These are phyloP conservation scores for Cyberlindnera samutprakarnensis DNA, from an alignment of 805 yeast species.

Conservation along the genomic window DNA sequence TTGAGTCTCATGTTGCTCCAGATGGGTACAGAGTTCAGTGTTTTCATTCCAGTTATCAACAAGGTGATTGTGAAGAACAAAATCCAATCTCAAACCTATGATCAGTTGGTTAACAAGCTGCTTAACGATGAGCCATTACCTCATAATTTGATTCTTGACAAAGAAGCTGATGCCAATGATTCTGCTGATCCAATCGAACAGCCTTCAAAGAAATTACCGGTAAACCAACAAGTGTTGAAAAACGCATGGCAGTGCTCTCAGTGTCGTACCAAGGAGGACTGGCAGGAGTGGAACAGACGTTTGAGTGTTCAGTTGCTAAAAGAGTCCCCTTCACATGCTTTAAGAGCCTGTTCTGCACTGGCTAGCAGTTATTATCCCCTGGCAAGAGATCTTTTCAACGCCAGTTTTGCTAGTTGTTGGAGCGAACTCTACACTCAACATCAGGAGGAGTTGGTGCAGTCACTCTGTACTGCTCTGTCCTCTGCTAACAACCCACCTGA, in stretches of 20 bases:
- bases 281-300: conserved; percentile 96
- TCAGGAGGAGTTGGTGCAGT: conserved; percentile 81
- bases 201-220: conserved; percentile 67
- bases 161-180: conserved; percentile 36
- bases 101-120: conserved; percentile 70
- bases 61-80: conserved; percentile 54
- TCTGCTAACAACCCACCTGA: conserved; percentile 94
- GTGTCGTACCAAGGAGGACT: conserved; percentile 85
- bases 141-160: conserved; percentile 60
- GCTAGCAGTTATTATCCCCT: conserved; percentile 84
- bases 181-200: conserved; percentile 49
- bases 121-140: conserved; percentile 84
- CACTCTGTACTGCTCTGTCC: conserved; percentile 79
- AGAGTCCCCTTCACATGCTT: conserved; percentile 91
- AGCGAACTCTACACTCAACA: conserved; percentile 80
- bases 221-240: conserved; percentile 55
- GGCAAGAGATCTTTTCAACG: conserved; percentile 86
- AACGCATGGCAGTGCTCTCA: conserved; percentile 90
- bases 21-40: conserved; percentile 75
- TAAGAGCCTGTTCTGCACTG: conserved; percentile 84
- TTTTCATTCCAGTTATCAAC: conserved; percentile 78
- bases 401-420: conserved; percentile 96
- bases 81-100: conserved; percentile 68
- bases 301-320: conserved; percentile 78
- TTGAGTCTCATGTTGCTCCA: conserved; percentile 72